Evolutionary conservation across 139 green algal genomes (phyloP).

Genomic region (Tetraselmis striata): DNA sequence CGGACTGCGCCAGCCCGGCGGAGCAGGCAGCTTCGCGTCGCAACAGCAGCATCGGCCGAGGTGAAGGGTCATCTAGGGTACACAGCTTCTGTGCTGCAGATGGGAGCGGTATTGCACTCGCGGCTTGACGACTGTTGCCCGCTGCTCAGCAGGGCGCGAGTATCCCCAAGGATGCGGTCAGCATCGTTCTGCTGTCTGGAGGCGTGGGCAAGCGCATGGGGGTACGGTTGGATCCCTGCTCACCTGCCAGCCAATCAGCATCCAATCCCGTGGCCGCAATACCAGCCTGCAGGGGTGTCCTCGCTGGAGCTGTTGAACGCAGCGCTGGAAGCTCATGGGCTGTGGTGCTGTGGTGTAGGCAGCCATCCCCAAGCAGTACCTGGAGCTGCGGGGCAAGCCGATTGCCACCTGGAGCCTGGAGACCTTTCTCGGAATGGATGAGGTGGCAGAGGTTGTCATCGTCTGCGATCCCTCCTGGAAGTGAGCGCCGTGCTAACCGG

Average conservation of each 20-base stretch:
- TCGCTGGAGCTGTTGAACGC: background rate
- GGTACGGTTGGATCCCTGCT: no score
- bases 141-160: no score
- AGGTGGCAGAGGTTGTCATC: slow-evolving; percentile 87
- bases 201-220: slow-evolving; percentile 95
- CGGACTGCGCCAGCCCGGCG: no score
- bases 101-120: no score
- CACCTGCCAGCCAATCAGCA: no score
- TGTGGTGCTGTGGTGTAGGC: slow-evolving; percentile 35
- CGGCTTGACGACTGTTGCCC: no score
- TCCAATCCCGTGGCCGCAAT: no score
- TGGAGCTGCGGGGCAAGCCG: slow-evolving; percentile 72
- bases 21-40: no score
- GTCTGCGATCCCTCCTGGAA: slow-evolving; percentile 84
- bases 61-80: no score
- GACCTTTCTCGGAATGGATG: slow-evolving; percentile 76
- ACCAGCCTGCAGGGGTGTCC: background rate
- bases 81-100: no score
- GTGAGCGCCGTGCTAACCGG: no score
- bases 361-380: slow-evolving; percentile 95
- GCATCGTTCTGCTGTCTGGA: slow-evolving; percentile 82
- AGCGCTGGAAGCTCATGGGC: background rate
- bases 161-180: slow-evolving; percentile 45
- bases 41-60: no score
- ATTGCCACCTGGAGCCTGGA: slow-evolving; percentile 81